Percentiles rank a stretch among this genome's conserved stretches.
phyloP scores from a whole-genome alignment of 2,329 filamentous ascomycete genomes.

The Diaporthe sp. region DNA sequence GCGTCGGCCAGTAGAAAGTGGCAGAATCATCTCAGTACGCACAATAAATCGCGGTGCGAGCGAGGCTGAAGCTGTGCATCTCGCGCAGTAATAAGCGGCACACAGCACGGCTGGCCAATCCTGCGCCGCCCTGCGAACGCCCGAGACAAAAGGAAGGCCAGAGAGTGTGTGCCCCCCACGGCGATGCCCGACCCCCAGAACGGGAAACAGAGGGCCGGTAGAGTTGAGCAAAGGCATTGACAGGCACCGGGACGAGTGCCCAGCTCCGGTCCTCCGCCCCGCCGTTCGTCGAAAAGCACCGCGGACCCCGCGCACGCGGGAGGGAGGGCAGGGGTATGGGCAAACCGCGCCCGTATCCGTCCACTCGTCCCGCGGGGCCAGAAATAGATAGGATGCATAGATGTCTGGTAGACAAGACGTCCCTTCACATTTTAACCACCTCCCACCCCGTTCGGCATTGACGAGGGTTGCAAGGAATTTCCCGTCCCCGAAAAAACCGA shows the following conservation, averaged over 20 bases:
- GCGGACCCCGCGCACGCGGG: neutral
- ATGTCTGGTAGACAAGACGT: neutral
- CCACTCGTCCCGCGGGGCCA: neutral
- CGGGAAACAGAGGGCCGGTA: constrained; percentile 6
- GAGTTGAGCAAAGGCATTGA: constrained; percentile 18
- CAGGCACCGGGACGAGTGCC: constrained; percentile 9
- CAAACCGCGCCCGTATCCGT: neutral
- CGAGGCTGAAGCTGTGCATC: neutral
- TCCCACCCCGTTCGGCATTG: neutral
- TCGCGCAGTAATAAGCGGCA: neutral
- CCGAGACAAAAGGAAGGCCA: neutral
- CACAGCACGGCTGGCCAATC: neutral
- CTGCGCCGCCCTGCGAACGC: neutral
- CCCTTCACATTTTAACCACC: neutral
- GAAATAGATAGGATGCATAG: neutral
- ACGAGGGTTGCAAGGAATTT: neutral
- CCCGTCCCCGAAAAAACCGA: neutral
- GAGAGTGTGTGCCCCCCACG: neutral
- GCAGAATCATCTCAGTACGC: neutral
- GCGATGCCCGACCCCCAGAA: neutral
- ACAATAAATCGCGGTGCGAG: neutral
- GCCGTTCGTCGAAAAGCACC: neutral
- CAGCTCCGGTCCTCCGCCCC: constrained; percentile 24
- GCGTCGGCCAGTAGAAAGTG: neutral
- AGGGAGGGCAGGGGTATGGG: neutral